Conservation (phyloP, 768 basidiomycete genomes). For the Cubamyces sp. region DNA sequence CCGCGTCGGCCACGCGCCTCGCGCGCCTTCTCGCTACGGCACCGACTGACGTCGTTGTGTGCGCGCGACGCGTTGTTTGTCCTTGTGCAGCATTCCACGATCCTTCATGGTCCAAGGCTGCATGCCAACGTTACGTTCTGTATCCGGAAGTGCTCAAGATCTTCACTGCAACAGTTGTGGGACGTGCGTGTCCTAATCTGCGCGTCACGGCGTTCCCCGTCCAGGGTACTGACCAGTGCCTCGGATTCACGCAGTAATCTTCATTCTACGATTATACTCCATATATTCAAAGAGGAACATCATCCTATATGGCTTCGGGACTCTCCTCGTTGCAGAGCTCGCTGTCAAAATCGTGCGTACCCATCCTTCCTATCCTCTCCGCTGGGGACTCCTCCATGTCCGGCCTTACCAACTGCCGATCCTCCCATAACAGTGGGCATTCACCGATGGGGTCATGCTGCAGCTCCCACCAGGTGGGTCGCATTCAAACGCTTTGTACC, state of each 20-base stretch:
- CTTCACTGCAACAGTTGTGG: constrained; percentile 28
- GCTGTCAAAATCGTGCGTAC: constrained; percentile 30
- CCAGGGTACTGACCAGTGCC: neutral
- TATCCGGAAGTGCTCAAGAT: constrained; percentile 34
- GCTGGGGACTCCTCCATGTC: neutral
- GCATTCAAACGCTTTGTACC: neutral
- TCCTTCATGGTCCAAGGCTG: constrained; percentile 25
- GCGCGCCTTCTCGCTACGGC: neutral
- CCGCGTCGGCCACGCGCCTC: neutral
- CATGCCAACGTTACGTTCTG: constrained; percentile 28
- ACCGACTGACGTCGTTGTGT: neutral
- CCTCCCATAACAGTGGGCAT: constrained; percentile 29
- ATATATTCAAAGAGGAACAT: constrained; percentile 28
- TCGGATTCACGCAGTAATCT: constrained; percentile 25
- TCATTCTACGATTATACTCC: constrained; percentile 32
- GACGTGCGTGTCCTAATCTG: constrained; percentile 19
- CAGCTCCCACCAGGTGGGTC: constrained; percentile 31
- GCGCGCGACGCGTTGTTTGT: neutral
- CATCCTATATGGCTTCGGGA: constrained; percentile 25
- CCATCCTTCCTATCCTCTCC: neutral
- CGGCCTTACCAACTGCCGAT: neutral
- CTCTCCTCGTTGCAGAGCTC: constrained; percentile 27
- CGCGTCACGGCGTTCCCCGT: too few species aligned
- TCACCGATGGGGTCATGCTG: constrained; percentile 30
- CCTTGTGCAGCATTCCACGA: constrained; percentile 24